Evolutionary conservation across 192 early-diverging fungal species (phyloP).

Genomic region (Coemansia sp.): DNA sequence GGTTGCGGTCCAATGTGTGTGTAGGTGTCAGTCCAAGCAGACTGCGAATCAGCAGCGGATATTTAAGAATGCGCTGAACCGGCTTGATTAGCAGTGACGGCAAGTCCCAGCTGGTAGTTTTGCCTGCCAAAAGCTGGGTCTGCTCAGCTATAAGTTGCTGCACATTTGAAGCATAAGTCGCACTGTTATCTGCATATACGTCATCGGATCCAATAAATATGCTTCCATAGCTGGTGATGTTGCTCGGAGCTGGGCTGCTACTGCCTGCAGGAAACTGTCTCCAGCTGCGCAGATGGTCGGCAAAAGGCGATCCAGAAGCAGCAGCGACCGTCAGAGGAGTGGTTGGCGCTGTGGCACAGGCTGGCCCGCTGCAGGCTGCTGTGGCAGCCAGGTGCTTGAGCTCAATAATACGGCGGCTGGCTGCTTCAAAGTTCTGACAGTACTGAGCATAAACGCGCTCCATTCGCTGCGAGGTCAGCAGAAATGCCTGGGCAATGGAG

Average conservation of each 20-base stretch:
- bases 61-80: conserved; percentile 96
- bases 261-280: conserved; percentile 30
- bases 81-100: conserved; percentile 91
- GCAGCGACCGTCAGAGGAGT: conserved; percentile 21
- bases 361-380: conserved; percentile 8
- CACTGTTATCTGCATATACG: conserved; percentile 23
- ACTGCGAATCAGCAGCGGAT: conserved; percentile 77
- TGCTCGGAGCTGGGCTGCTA: conserved; percentile 5
- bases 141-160: conserved; percentile 33
- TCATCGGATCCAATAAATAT: conserved; percentile 16
- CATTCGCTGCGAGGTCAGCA: conserved; percentile 42
- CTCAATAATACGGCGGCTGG: conserved; percentile 43
- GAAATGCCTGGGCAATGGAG: conserved; percentile 47
- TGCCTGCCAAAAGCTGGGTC: conserved; percentile 43
- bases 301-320: conserved; percentile 26
- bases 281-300: conserved; percentile 20
- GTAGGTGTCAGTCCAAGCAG: conserved; percentile 34
- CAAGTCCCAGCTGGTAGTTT: conserved; percentile 90
- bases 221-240: conserved; percentile 6
- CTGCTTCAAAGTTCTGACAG: conserved; percentile 53
- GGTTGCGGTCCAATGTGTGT: conserved; percentile 36
- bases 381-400: conserved; percentile 32
- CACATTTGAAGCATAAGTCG: conserved; percentile 15
- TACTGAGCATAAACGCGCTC: conserved; percentile 48
- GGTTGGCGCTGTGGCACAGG: conserved; percentile 17